A percentile compares a stretch with the other conserved stretches of the same genome.
phyloP scores from a whole-genome alignment of 2,329 filamentous ascomycete species.

The Penicillium italicum region DNA sequence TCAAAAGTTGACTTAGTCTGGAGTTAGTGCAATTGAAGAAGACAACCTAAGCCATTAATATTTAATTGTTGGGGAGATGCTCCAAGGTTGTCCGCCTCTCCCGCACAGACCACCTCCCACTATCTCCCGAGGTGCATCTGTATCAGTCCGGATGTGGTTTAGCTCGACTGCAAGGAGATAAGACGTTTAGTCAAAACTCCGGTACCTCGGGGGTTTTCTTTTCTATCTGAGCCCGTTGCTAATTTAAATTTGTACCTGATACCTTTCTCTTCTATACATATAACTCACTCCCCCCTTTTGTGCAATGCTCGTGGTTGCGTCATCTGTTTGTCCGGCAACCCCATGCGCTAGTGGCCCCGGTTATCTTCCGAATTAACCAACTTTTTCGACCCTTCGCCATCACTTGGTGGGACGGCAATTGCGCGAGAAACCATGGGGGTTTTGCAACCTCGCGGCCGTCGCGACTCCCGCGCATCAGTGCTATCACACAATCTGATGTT shows the following conservation, averaged over 20 bases:
- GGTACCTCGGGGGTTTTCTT: neutral
- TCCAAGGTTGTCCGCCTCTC: neutral
- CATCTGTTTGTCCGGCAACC: conserved; percentile 12
- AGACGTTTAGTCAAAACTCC: conserved; percentile 6
- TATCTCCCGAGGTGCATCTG: conserved; percentile 1
- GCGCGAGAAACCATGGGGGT: conserved; percentile 27
- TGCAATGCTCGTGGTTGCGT: conserved; percentile 14
- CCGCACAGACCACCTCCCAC: neutral
- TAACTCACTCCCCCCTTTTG: neutral
- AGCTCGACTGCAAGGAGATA: conserved; percentile 1
- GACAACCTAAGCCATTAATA: neutral
- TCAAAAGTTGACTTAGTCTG: neutral
- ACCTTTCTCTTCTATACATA: neutral
- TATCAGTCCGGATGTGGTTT: conserved; percentile 6
- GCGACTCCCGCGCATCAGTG: conserved; percentile 29
- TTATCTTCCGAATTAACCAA: conserved; percentile 14
- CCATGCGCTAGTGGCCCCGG: conserved; percentile 19
- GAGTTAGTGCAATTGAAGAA: neutral
- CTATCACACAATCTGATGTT: conserved; percentile 23
- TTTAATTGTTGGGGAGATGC: too few species aligned
- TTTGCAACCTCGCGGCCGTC: conserved; percentile 29
- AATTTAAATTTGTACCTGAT: conserved; percentile 1
- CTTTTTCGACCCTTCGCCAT: neutral
- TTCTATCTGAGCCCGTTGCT: conserved; percentile 4
- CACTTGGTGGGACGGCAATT: conserved; percentile 3